phyloP scores from a whole-genome alignment of 768 basidiomycete genomes.

The Russula brevipes region DNA sequence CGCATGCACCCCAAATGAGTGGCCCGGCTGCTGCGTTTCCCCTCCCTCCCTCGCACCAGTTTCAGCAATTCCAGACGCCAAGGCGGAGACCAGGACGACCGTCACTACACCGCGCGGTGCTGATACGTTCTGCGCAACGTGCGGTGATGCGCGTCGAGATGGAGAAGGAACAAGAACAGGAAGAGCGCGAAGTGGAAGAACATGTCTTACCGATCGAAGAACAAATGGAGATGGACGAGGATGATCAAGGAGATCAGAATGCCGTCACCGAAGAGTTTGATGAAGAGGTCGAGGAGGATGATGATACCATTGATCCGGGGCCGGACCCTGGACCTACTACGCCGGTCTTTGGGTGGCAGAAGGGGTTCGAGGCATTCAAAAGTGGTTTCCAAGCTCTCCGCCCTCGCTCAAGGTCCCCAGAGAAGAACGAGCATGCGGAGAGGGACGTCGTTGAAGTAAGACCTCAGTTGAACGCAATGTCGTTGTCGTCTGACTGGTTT shows the following conservation, averaged over 20 bases:
- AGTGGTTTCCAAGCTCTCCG: conserved; percentile 32
- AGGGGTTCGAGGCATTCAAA: conserved; percentile 34
- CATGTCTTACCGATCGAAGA: conserved; percentile 22
- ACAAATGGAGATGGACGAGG: conserved; percentile 21
- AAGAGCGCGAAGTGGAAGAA: conserved; percentile 33
- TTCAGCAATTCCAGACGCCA: conserved; percentile 25
- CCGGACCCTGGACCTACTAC: conserved; percentile 32
- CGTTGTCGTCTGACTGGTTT: neutral
- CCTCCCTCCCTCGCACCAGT: conserved; percentile 26
- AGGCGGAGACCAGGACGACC: conserved; percentile 34
- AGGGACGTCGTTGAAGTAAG: conserved; percentile 11
- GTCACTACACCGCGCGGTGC: conserved; percentile 62
- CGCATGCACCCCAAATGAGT: conserved; percentile 13
- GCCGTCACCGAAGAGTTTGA: conserved; percentile 16
- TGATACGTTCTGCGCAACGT: conserved; percentile 65
- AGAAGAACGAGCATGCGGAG: conserved; percentile 23
- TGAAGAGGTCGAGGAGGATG: conserved; percentile 28
- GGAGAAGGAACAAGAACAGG: conserved; percentile 47
- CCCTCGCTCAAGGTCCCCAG: conserved; percentile 28
- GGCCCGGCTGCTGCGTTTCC: conserved; percentile 17
- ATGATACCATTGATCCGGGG: conserved; percentile 23
- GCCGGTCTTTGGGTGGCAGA: conserved; percentile 31
- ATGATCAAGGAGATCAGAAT: conserved; percentile 13
- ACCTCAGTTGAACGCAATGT: neutral
- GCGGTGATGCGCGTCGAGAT: conserved; percentile 48